phyloP scores from a whole-genome alignment of 139 green algal species.

The Limnomonas spitsbergensis region DNA sequence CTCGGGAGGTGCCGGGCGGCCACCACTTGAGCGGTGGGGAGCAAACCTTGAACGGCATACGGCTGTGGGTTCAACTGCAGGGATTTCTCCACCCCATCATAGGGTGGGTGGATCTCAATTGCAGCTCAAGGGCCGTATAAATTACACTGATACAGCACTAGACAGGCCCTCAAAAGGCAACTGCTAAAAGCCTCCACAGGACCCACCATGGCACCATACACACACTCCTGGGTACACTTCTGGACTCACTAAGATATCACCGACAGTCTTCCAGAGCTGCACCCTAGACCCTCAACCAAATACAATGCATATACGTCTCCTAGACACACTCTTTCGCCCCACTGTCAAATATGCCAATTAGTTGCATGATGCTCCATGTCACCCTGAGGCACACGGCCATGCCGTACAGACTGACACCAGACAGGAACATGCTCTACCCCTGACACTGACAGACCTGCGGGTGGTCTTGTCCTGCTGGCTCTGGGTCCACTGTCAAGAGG shows the following conservation, averaged over 20 bases:
- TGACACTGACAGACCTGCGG: constrained; percentile 6
- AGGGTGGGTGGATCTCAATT: neutral
- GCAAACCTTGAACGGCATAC: neutral
- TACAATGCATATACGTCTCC: no score
- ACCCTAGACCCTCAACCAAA: neutral
- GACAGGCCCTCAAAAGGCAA: neutral
- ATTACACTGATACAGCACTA: neutral
- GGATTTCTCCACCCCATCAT: neutral
- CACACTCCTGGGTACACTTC: neutral
- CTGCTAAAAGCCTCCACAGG: neutral
- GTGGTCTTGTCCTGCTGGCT: constrained; percentile 14
- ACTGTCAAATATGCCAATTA: neutral
- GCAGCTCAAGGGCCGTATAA: no score
- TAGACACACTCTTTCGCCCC: neutral
- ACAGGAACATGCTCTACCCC: neutral
- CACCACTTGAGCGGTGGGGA: neutral
- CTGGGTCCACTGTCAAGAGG: constrained; percentile 28
- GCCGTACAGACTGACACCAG: neutral
- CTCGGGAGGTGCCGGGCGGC: no score
- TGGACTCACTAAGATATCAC: no score
- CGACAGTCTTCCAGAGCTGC: neutral
- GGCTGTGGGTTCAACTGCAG: neutral
- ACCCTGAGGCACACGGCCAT: neutral
- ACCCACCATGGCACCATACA: neutral
- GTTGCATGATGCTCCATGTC: neutral